Evolutionary conservation across 345 rosid species (phyloP).

Genomic region (Melastoma malabathricum): DNA sequence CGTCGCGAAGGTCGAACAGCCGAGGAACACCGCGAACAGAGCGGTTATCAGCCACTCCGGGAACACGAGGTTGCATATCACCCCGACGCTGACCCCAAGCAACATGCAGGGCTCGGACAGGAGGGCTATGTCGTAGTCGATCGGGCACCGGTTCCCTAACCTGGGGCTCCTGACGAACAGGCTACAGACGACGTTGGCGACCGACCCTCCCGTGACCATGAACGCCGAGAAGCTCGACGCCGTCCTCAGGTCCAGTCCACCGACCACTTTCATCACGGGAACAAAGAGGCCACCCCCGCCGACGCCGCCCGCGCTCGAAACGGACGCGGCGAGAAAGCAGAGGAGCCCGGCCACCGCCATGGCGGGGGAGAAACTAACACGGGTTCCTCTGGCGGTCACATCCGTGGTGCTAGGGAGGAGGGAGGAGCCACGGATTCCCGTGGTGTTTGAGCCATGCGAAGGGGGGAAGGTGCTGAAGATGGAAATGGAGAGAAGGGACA

Average conservation of each 20-base stretch:
- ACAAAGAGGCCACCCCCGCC: conserved; percentile 86
- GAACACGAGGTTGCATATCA: conserved; percentile 54
- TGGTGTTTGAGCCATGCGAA: no score
- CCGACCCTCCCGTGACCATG: conserved; percentile 87
- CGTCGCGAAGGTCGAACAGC: conserved; percentile 70
- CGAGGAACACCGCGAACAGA: conserved; percentile 55
- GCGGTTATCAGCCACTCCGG: conserved; percentile 82
- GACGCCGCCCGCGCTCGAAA: conserved; percentile 92
- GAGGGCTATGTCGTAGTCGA: conserved; percentile 65
- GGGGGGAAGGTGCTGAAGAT: no score
- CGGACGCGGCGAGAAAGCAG: conserved; percentile 55
- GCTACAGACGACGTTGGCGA: conserved; percentile 54
- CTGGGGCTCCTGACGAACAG: conserved; percentile 24
- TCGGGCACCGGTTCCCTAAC: conserved; percentile 27
- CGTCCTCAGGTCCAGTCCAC: conserved; percentile 62
- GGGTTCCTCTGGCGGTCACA: conserved; percentile 7
- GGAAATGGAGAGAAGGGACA: no score
- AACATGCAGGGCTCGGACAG: conserved; percentile 79
- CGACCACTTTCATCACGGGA: conserved; percentile 57
- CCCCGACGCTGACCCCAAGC: conserved; percentile 78
- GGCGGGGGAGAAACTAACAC: conserved; percentile 23
- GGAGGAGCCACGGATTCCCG: no score
- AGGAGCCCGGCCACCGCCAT: conserved; percentile 33
- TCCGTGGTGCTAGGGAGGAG: no score
- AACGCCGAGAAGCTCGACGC: conserved; percentile 81